Conservation (phyloP, 306 rosid species). For the Lupinus albus region DNA sequence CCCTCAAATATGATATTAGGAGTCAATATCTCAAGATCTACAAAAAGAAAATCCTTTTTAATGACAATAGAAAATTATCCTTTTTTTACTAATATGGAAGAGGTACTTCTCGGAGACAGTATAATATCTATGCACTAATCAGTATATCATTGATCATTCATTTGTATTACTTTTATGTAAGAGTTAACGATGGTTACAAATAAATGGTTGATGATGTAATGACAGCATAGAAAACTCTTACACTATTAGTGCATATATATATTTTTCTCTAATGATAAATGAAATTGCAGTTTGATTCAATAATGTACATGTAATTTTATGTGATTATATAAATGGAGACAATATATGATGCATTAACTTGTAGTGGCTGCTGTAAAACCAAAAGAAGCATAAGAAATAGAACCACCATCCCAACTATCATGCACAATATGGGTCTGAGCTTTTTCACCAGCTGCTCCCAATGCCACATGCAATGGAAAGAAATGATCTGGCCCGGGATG, state of each 20-base stretch:
- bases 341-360: neutral
- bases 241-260: too few species aligned
- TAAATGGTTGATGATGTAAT: too few species aligned
- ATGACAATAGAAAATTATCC: neutral
- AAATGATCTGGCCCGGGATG: slow-evolving; percentile 52
- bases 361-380: slow-evolving; percentile 32
- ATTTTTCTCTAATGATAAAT: too few species aligned
- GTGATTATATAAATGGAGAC: slow-evolving; percentile 9
- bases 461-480: slow-evolving; percentile 52
- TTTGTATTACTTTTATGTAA: too few species aligned
- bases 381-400: slow-evolving; percentile 47
- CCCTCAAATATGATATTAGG: neutral
- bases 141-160: too few species aligned
- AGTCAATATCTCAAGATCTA: neutral
- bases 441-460: slow-evolving; percentile 56
- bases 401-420: slow-evolving; percentile 48
- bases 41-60: neutral
- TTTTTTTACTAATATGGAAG: too few species aligned
- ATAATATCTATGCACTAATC: too few species aligned
- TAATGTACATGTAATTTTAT: neutral
- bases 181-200: too few species aligned
- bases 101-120: too few species aligned
- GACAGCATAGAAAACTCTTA: too few species aligned
- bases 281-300: neutral
- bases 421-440: slow-evolving; percentile 47